Percentiles rank a stretch among this genome's conserved stretches.
These are phyloP conservation scores for Aphanomyces euteiches DNA, from an alignment of 352 stramenopile genomes.

Conservation along the genomic window DNA sequence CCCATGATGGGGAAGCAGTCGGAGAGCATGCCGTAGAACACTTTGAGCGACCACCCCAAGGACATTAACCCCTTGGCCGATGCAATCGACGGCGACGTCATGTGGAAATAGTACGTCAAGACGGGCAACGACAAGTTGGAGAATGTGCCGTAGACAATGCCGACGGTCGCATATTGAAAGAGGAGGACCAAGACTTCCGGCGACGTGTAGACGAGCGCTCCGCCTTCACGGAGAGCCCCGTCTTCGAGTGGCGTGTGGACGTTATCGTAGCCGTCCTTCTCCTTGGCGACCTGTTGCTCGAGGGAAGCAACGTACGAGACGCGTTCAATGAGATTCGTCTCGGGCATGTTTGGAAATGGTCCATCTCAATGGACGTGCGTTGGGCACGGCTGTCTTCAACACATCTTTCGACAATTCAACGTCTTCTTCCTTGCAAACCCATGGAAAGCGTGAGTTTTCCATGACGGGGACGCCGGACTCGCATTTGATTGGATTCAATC, in stretches of 20 bases:
- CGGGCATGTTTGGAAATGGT: no score
- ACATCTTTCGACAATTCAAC: no score
- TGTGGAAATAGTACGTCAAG: conserved; percentile 1
- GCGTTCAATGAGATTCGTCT: not conserved
- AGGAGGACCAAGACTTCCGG: conserved; percentile 6
- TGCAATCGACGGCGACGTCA: not conserved
- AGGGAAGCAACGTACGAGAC: conserved; percentile 22
- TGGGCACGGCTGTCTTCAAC: no score
- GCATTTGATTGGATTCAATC: no score
- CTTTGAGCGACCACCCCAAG: conserved; percentile 23
- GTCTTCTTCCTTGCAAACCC: no score
- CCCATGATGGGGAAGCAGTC: conserved; percentile 27
- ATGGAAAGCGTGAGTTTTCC: no score
- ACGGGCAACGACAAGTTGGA: not conserved
- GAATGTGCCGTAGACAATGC: not conserved
- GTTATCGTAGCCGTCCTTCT: not conserved
- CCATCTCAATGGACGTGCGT: no score
- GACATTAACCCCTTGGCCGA: conserved; percentile 12
- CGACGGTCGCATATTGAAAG: conserved; percentile 7
- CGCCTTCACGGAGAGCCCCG: conserved; percentile 12
- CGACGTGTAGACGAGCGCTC: conserved; percentile 6
- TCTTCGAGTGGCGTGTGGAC: conserved; percentile 14
- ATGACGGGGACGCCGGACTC: no score
- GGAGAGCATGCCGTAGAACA: conserved; percentile 26
- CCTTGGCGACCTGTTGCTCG: not conserved